These are phyloP conservation scores for Dactylellina haptotyla DNA, from an alignment of 2,329 filamentous ascomycete genomes.

Conservation along the genomic window DNA sequence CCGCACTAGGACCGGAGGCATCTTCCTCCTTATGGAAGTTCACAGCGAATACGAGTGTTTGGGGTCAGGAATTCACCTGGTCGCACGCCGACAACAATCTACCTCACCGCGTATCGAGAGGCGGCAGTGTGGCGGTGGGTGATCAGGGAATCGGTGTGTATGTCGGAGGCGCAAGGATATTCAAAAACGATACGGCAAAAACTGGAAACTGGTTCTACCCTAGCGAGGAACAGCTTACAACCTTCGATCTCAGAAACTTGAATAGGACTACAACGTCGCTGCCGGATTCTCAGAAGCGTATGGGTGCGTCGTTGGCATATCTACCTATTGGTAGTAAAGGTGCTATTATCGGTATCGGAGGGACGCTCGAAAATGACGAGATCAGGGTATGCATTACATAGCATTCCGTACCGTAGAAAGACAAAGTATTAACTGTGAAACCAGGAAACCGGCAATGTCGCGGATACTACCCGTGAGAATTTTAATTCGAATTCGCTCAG, in stretches of 20 bases:
- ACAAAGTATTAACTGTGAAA: no score
- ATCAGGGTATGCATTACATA: conserved; percentile 21
- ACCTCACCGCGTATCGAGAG: conserved; percentile 46
- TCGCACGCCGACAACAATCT: conserved; percentile 29
- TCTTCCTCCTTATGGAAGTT: conserved; percentile 49
- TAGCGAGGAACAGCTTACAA: conserved; percentile 45
- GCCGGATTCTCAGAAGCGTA: conserved; percentile 43
- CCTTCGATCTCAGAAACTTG: conserved; percentile 36
- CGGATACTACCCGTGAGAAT: conserved; percentile 20
- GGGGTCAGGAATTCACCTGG: conserved; percentile 49
- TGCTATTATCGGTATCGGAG: conserved; percentile 40
- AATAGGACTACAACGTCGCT: conserved; percentile 37
- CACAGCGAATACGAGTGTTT: conserved; percentile 33
- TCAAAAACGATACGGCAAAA: conserved; percentile 39
- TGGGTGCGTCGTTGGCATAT: conserved; percentile 38
- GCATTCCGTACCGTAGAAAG: no score
- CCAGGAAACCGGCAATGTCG: conserved; percentile 29
- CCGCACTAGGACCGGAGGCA: conserved; percentile 39
- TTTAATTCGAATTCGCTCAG: conserved; percentile 33
- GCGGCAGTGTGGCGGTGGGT: conserved; percentile 20
- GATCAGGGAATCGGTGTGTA: conserved; percentile 44
- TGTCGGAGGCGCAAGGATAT: conserved; percentile 49
- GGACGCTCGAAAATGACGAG: conserved; percentile 43
- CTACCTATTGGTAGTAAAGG: conserved; percentile 44
- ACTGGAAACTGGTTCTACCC: conserved; percentile 44